Evolutionary conservation across 192 early-diverging fungal species (phyloP).

Genomic region (Allomyces javanicus): DNA sequence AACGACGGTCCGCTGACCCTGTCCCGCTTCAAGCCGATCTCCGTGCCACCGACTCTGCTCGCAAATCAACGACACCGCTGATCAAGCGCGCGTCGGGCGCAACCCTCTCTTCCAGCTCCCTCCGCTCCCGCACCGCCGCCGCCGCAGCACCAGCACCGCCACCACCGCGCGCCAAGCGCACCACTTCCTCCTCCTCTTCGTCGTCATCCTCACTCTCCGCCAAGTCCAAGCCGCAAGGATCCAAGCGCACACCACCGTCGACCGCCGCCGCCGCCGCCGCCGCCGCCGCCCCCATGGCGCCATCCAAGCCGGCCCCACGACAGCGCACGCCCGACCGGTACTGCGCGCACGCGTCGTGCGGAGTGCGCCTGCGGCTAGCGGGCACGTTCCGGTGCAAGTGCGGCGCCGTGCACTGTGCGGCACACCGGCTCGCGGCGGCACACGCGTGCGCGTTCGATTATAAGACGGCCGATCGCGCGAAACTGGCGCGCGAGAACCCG

Average conservation of each 20-base stretch:
- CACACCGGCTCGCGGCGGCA: neutral
- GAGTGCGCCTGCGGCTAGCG: neutral
- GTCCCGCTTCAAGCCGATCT: too few species aligned
- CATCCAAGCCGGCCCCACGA: neutral
- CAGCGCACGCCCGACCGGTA: neutral
- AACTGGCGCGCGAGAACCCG: neutral
- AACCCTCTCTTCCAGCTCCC: too few species aligned
- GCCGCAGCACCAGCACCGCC: too few species aligned
- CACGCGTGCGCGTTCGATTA: neutral
- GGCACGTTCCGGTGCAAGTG: neutral
- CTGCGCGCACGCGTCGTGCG: neutral
- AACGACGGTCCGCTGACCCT: too few species aligned
- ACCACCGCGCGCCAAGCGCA: too few species aligned
- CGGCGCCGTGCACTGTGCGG: neutral
- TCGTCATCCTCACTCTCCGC: neutral
- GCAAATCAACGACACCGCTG: too few species aligned
- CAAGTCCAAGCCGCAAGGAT: neutral
- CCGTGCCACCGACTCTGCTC: too few species aligned
- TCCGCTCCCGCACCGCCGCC: too few species aligned
- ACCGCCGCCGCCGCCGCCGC: neutral
- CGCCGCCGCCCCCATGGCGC: neutral
- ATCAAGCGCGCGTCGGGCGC: too few species aligned
- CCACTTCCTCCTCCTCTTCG: too few species aligned
- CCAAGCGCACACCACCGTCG: neutral
- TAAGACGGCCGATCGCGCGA: neutral